These are phyloP conservation scores for Sporisorium sorghi DNA, from an alignment of 1,284 basidiomycete species.

Conservation along the genomic window DNA sequence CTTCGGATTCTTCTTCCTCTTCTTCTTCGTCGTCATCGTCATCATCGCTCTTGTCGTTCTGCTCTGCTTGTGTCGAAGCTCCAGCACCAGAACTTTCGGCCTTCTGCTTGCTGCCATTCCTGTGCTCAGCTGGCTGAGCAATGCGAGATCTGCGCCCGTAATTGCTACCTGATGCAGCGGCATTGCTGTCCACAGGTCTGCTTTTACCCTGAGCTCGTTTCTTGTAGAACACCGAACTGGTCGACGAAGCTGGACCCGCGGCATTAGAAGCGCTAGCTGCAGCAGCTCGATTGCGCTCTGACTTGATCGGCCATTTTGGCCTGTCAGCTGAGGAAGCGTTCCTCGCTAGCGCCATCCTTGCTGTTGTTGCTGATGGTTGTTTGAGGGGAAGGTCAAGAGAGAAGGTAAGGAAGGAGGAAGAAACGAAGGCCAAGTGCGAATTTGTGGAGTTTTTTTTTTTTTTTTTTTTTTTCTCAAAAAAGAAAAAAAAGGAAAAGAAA, in stretches of 20 bases:
- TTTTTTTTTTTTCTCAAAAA: too few relatives aligned
- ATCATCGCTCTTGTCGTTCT: neutral
- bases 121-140: neutral
- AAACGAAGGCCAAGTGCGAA: neutral
- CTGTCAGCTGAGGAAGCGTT: neutral
- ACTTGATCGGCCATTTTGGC: constrained; percentile 35
- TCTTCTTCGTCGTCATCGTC: neutral
- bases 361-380: neutral
- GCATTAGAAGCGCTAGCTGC: constrained; percentile 7
- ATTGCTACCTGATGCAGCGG: constrained; percentile 16
- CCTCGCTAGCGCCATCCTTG: constrained; percentile 21
- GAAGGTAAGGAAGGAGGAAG: neutral
- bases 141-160: neutral
- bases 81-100: neutral
- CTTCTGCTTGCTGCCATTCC: neutral
- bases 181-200: neutral
- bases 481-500: constrained; percentile 4
- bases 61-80: neutral
- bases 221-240: constrained; percentile 42
- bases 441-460: constrained; percentile 45
- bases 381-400: neutral
- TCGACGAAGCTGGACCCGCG: constrained; percentile 17
- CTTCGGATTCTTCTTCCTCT: constrained; percentile 11
- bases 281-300: constrained; percentile 39
- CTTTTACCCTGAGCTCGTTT: constrained; percentile 32